Evolutionary conservation across 192 early-diverging fungal species (phyloP).

Genomic region (Linnemannia schmuckeri): DNA sequence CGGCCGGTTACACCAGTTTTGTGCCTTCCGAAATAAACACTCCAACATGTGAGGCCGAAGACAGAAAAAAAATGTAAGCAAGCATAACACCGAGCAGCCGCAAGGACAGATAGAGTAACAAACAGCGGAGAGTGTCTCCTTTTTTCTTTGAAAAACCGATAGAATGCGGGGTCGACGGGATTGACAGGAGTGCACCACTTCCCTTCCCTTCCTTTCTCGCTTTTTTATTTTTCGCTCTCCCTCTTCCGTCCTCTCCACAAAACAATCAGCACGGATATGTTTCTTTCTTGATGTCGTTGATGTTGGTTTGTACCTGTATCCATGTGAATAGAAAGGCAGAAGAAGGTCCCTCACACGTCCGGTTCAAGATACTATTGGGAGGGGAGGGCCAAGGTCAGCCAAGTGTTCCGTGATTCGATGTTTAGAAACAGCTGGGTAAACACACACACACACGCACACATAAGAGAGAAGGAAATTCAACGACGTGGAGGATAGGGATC

Average conservation of each 20-base stretch:
- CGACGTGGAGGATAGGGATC: background rate
- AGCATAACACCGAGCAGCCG: background rate
- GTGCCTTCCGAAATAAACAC: conserved; percentile 5
- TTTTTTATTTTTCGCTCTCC: too few species aligned
- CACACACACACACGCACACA: background rate
- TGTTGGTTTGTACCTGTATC: background rate
- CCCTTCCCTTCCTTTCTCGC: background rate
- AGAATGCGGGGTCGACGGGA: conserved; percentile 4
- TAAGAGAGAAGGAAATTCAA: too few species aligned
- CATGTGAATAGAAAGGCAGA: conserved; percentile 1
- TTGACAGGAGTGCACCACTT: background rate
- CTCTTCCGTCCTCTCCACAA: background rate
- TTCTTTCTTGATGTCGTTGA: background rate
- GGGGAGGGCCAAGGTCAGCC: background rate
- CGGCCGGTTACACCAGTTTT: background rate
- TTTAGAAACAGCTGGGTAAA: conserved; percentile 5
- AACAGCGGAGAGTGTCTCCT: background rate
- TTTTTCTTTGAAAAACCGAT: background rate
- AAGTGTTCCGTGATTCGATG: background rate
- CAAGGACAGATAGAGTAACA: background rate
- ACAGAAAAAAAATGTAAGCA: background rate
- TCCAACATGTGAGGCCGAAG: background rate
- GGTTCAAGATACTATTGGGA: background rate
- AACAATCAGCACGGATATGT: background rate
- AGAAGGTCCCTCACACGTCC: background rate